Base-by-base conservation (phyloP, 1,139 yeast genomes). In the Yamadazyma sp. region DNA sequence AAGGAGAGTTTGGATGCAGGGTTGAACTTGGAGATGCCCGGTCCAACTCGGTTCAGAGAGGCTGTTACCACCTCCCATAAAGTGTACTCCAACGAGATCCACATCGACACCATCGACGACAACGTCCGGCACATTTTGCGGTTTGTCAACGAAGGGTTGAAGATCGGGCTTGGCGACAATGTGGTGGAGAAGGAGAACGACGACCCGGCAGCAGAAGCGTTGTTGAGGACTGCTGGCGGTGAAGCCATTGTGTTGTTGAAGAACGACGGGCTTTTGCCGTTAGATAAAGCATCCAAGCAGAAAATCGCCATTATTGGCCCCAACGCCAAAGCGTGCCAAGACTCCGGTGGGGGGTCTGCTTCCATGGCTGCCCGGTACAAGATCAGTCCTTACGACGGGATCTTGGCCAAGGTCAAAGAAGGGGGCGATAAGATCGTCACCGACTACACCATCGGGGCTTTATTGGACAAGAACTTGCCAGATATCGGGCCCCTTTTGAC, bases 1-100 rank as follows among this genome's bases (percentile, higher is more conserved):
- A 68, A 66, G 41, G 69, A 65, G 26, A 59, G 79, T 16, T 56
- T 79, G 41, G 69, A 72, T 40, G 77, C 77, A 29, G 84, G 84
- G n/a, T 58, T 79, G 41, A 81, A 77, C 51, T 58, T 80, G 46
- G 85, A 79, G 54, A 79, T 79, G 81, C 86, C 85, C 1, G 85
- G 85, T 30, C 78, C 80, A 7, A 58, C 81, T 22, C 55, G 68
- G 36, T 69, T 69, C 59, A 64, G 84, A 59, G 64, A 68, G 27
- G 42, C 53, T 17, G 62, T 62, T 15, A 60, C 69, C 17, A 56
- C 75, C 12, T 37, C 58, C 22, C 76, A 72, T 49, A 64, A 64
- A 36, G 63, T 74, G 26, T 49, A 48, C 33, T 49, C 63, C 20
- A 64, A 54, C 41, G 70, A 65, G 39, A 44, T 60, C 30, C 62